A percentile compares a stretch with the other conserved stretches of the same genome.
Evolutionary conservation across 2,329 filamentous ascomycete species (phyloP).

Genomic region (Fusarium sp.): DNA sequence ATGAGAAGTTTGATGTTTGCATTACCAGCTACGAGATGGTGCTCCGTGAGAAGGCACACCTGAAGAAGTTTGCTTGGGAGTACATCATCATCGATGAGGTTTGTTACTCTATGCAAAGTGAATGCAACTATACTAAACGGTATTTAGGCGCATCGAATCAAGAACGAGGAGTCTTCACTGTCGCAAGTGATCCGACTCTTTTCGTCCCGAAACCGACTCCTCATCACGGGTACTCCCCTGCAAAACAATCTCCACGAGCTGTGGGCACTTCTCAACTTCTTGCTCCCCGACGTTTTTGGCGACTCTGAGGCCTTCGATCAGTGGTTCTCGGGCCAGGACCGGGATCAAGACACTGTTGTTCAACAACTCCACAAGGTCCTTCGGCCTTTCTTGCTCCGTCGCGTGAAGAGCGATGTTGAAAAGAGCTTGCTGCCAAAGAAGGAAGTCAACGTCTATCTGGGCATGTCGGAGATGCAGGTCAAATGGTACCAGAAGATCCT

Average conservation of each 20-base stretch:
- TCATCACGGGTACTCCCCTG: constrained; percentile 96
- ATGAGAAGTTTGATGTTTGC: constrained; percentile 97
- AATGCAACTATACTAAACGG: constrained; percentile 25
- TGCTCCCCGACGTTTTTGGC: constrained; percentile 97
- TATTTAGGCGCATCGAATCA: constrained; percentile 85
- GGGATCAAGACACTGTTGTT: constrained; percentile 94
- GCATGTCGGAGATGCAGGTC: constrained; percentile 99
- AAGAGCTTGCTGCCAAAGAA: constrained; percentile 98
- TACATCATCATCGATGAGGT: constrained; percentile 98
- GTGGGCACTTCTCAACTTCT: constrained; percentile 96
- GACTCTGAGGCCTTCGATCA: constrained; percentile 97
- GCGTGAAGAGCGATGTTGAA: constrained; percentile 97
- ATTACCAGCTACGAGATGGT: constrained; percentile 99
- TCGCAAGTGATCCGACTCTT: constrained; percentile 97
- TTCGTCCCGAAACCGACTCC: constrained; percentile 91
- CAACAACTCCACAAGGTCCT: constrained; percentile 95
- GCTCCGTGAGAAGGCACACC: constrained; percentile 89
- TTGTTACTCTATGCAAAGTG: constrained; percentile 1
- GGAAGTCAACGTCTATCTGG: constrained; percentile 95
- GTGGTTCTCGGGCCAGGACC: constrained; percentile 93
- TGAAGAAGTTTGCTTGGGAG: constrained; percentile 99
- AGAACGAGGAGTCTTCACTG: constrained; percentile 97
- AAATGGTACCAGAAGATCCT: constrained; percentile 99
- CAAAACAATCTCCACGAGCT: constrained; percentile 99
- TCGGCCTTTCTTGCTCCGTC: constrained; percentile 91